Conservation (phyloP, 768 basidiomycete species). For the Hygrophorus pudorinus region DNA sequence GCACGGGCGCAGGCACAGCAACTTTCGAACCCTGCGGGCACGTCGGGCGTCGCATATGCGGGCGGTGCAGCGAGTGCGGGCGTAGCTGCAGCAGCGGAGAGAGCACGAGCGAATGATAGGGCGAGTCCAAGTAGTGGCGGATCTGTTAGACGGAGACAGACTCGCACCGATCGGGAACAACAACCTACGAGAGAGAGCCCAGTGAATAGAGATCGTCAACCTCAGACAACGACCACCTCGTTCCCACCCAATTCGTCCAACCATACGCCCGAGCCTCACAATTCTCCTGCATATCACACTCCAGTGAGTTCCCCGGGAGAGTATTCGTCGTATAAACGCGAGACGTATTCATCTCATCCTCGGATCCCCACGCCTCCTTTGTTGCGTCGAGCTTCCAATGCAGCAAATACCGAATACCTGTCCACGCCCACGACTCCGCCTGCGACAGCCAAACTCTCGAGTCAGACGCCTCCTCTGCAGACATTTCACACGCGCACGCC, state of each 20-base stretch:
- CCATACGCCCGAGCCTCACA: slow-evolving; percentile 44
- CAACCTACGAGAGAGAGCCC: slow-evolving; percentile 38
- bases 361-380: not conserved
- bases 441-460: slow-evolving; percentile 26
- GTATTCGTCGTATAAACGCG: slow-evolving; percentile 39
- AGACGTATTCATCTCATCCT: slow-evolving; percentile 19
- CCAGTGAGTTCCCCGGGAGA: slow-evolving; percentile 40
- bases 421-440: slow-evolving; percentile 4
- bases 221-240: slow-evolving; percentile 7
- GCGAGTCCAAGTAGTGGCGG: slow-evolving; percentile 28
- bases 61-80: slow-evolving; percentile 17
- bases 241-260: slow-evolving; percentile 25
- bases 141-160: not conserved
- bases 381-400: slow-evolving; percentile 18
- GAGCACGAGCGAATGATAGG: slow-evolving; percentile 41
- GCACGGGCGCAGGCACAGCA: slow-evolving; percentile 20
- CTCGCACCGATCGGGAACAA: slow-evolving; percentile 28
- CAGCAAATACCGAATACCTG: slow-evolving; percentile 17
- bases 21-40: slow-evolving; percentile 12
- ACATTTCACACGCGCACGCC: slow-evolving; percentile 46
- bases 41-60: slow-evolving; percentile 5
- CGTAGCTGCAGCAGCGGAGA: slow-evolving; percentile 40
- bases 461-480: slow-evolving; percentile 49
- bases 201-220: slow-evolving; percentile 34
- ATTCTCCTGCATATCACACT: slow-evolving; percentile 39